Evolutionary conservation across 2,329 filamentous ascomycete species (phyloP).

Genomic region (Pseudophaeomoniella oleicola): DNA sequence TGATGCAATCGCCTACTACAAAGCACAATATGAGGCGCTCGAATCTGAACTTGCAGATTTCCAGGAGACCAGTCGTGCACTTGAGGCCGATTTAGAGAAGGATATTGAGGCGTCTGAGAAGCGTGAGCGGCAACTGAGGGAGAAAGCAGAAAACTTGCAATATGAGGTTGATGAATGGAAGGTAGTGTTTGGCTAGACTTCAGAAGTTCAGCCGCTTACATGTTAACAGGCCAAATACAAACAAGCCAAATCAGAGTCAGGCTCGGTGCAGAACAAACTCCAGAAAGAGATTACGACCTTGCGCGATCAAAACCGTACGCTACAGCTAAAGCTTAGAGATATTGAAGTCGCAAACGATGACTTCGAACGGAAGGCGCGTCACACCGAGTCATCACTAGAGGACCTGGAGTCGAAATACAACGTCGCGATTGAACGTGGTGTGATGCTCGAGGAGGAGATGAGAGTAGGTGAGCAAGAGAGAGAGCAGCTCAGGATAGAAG

Average conservation of each 20-base stretch:
- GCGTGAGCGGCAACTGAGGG: constrained; percentile 68
- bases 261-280: constrained; percentile 64
- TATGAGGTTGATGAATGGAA: constrained; percentile 99
- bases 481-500: constrained; percentile 75
- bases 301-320: constrained; percentile 65
- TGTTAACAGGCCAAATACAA: constrained; percentile 72
- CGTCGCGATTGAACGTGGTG: constrained; percentile 75
- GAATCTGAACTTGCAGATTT: constrained; percentile 89
- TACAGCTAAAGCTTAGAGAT: constrained; percentile 76
- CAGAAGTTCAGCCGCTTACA: constrained; percentile 1
- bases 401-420: constrained; percentile 97
- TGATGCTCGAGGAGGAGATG: constrained; percentile 92
- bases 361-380: constrained; percentile 88
- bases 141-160: constrained; percentile 69
- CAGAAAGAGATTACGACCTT: constrained; percentile 94
- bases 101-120: constrained; percentile 94
- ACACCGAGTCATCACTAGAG: constrained; percentile 89
- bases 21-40: constrained; percentile 83
- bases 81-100: constrained; percentile 89
- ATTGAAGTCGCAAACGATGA: constrained; percentile 98
- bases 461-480: constrained; percentile 83
- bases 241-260: constrained; percentile 80
- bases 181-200: too few relatives aligned
- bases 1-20: constrained; percentile 86
- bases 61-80: constrained; percentile 80